A percentile compares a stretch with the other conserved stretches of the same genome.
Evolutionary conservation across 2,329 filamentous ascomycete species (phyloP).

Genomic region (Colletotrichum incanum): DNA sequence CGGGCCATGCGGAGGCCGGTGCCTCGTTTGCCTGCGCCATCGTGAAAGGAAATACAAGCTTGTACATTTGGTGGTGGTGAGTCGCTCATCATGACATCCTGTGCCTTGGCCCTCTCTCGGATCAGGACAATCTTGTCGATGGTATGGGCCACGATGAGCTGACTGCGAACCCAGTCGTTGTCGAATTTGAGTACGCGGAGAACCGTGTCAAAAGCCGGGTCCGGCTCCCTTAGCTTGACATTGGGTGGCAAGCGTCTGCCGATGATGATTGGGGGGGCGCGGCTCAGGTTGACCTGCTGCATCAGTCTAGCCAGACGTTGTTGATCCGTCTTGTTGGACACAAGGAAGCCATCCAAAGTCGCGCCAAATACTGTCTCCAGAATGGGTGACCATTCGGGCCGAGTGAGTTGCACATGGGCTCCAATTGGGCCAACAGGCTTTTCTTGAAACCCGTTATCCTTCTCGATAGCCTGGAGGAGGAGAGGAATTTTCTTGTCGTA

Average conservation of each 20-base stretch:
- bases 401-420: conserved; percentile 80
- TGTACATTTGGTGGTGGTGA: conserved; percentile 78
- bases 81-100: conserved; percentile 77
- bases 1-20: conserved; percentile 37
- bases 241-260: conserved; percentile 70
- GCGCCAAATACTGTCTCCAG: conserved; percentile 84
- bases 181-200: conserved; percentile 87
- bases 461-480: conserved; percentile 78
- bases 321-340: conserved; percentile 83
- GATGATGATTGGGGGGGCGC: conserved; percentile 75
- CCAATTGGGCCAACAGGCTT: conserved; percentile 90
- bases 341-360: conserved; percentile 83
- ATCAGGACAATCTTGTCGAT: conserved; percentile 92
- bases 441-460: conserved; percentile 77
- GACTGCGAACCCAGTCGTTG: conserved; percentile 82
- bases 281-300: conserved; percentile 63
- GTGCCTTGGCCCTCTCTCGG: conserved; percentile 75
- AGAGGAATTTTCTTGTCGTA: conserved; percentile 75
- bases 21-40: conserved; percentile 60
- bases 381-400: conserved; percentile 87
- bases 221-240: conserved; percentile 80
- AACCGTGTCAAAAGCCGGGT: conserved; percentile 80
- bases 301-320: conserved; percentile 78
- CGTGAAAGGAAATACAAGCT: conserved; percentile 79
- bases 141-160: conserved; percentile 84